phyloP scores from a whole-genome alignment of 768 basidiomycete genomes.

The Psilocybe cyanescens region DNA sequence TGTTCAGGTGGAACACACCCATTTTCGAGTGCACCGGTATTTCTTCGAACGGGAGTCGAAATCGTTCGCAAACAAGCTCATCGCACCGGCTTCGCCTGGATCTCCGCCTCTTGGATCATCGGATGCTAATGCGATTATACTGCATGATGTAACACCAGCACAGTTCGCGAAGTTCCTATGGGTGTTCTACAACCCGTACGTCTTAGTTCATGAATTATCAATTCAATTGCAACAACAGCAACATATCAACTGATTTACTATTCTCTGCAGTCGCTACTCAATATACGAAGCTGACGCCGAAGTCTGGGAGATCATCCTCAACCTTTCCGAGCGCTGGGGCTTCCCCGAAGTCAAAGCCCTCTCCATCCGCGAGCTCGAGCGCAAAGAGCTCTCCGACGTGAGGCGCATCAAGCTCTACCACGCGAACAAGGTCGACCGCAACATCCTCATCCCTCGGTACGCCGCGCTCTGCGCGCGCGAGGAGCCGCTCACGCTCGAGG shows the following conservation, averaged over 20 bases:
- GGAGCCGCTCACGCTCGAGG: constrained; percentile 53
- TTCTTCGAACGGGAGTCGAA: constrained; percentile 68
- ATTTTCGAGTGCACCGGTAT: constrained; percentile 62
- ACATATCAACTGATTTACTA: background rate
- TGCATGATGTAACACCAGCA: constrained; percentile 35
- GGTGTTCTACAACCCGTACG: constrained; percentile 60
- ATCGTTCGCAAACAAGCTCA: constrained; percentile 44
- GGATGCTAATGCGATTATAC: constrained; percentile 44
- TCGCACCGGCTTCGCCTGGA: constrained; percentile 32
- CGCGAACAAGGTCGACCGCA: constrained; percentile 47
- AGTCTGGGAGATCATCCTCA: constrained; percentile 60
- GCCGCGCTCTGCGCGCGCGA: constrained; percentile 53
- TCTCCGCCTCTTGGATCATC: constrained; percentile 36
- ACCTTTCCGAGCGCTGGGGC: constrained; percentile 55
- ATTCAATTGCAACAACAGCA: background rate
- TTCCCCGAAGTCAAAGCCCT: constrained; percentile 55
- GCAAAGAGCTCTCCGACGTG: constrained; percentile 43
- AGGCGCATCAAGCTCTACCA: constrained; percentile 64
- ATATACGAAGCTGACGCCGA: constrained; percentile 51
- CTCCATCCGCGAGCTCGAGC: constrained; percentile 61
- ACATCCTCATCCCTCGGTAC: constrained; percentile 56
- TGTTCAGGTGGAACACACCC: constrained; percentile 54
- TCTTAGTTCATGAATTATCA: constrained; percentile 15
- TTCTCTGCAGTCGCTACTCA: constrained; percentile 51
- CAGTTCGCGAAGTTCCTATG: constrained; percentile 54